A percentile compares a stretch with the other conserved stretches of the same genome.
Evolutionary conservation across 2,329 filamentous ascomycete genomes (phyloP).

Genomic region (Coniochaeta sp.): DNA sequence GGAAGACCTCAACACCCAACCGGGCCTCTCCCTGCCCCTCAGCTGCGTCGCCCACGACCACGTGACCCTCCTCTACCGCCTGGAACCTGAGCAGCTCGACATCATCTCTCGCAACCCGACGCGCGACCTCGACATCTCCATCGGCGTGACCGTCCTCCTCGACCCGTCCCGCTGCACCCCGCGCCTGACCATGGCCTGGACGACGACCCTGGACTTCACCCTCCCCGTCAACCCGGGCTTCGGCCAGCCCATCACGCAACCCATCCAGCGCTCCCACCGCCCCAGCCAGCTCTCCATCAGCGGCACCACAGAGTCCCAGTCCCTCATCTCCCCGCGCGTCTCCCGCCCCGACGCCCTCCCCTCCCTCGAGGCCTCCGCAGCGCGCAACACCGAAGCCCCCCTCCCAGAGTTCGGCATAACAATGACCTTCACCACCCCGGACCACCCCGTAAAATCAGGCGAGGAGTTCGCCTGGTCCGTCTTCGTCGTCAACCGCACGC

Average conservation of each 20-base stretch:
- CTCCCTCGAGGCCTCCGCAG: slow-evolving; percentile 45
- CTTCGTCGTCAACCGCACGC: slow-evolving; percentile 67
- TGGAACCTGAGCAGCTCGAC: slow-evolving; percentile 45
- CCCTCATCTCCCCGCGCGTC: slow-evolving; percentile 49
- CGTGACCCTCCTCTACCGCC: slow-evolving; percentile 65
- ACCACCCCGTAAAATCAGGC: slow-evolving; percentile 48
- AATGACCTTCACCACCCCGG: slow-evolving; percentile 63
- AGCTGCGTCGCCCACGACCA: slow-evolving; percentile 65
- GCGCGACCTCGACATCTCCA: slow-evolving; percentile 49
- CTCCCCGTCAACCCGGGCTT: slow-evolving; percentile 57
- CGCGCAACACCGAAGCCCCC: slow-evolving; percentile 32
- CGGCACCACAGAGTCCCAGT: slow-evolving; percentile 41
- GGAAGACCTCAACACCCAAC: slow-evolving; percentile 45
- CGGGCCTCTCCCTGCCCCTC: slow-evolving; percentile 46
- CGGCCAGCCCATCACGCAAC: slow-evolving; percentile 40
- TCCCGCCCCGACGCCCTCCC: slow-evolving; percentile 54
- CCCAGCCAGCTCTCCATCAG: slow-evolving; percentile 56
- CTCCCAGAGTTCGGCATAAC: slow-evolving; percentile 62
- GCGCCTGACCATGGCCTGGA: slow-evolving; percentile 58
- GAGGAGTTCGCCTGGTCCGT: slow-evolving; percentile 65
- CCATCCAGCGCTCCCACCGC: slow-evolving; percentile 54
- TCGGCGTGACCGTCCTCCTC: slow-evolving; percentile 51
- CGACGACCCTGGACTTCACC: slow-evolving; percentile 61
- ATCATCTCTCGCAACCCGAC: slow-evolving; percentile 31
- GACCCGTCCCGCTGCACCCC: slow-evolving; percentile 51